These are phyloP conservation scores for Fusarium haematococcum DNA, from an alignment of 2,329 filamentous ascomycete genomes.

Conservation along the genomic window DNA sequence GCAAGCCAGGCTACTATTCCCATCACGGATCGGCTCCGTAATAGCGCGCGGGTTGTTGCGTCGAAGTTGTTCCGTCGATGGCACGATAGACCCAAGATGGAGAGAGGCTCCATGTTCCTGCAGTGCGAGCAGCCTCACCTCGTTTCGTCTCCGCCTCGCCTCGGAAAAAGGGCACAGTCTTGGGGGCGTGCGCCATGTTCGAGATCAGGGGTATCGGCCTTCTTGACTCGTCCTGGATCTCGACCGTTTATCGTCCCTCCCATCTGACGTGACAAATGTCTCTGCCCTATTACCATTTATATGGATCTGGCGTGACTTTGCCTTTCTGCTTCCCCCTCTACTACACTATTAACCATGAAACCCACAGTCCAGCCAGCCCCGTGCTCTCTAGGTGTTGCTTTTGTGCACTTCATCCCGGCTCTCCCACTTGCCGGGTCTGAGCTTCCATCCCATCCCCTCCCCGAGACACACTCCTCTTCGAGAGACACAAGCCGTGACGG, in stretches of 20 bases:
- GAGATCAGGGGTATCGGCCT: constrained; percentile 10
- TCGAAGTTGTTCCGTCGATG: not conserved
- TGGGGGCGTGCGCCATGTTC: not conserved
- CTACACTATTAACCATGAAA: not conserved
- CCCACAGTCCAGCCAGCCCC: not conserved
- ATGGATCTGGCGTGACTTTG: constrained; percentile 37
- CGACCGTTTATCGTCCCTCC: not conserved
- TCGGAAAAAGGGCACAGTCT: not conserved
- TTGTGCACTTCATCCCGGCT: not conserved
- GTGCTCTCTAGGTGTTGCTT: not conserved
- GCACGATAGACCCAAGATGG: not conserved
- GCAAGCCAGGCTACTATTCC: not conserved
- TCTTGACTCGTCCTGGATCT: constrained; percentile 25
- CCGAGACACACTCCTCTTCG: not conserved
- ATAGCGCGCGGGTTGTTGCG: constrained; percentile 1
- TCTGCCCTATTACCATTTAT: constrained; percentile 31
- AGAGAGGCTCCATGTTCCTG: constrained; percentile 9
- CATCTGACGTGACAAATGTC: constrained; percentile 15
- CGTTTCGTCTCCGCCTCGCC: not conserved
- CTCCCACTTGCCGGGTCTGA: constrained; percentile 1
- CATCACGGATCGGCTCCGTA: not conserved
- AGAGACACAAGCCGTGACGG: constrained; percentile 21
- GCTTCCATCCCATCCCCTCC: not conserved
- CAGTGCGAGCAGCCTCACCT: constrained; percentile 7
- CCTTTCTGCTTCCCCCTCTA: constrained; percentile 13